Percentiles rank a stretch among this genome's conserved stretches.
Evolutionary conservation across 1,284 basidiomycete genomes (phyloP).

Genomic region (Agaricales sp.): DNA sequence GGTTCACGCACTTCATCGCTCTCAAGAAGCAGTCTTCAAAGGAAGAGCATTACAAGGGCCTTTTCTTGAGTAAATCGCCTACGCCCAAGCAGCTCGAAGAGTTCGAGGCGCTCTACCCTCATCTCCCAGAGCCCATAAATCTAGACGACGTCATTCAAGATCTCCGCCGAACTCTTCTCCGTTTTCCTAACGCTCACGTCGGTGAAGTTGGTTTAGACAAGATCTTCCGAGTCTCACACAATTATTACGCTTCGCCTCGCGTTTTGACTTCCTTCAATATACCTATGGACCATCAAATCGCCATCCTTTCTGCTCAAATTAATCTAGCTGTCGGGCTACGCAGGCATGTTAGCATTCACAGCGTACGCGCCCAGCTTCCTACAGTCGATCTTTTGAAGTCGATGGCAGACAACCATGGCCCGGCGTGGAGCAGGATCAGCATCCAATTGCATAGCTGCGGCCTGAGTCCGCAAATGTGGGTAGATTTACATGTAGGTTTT

Average conservation of each 20-base stretch:
- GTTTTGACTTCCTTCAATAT: conserved; percentile 58
- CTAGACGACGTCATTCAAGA: conserved; percentile 41
- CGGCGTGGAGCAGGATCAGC: conserved; percentile 48
- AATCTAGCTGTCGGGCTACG: conserved; percentile 62
- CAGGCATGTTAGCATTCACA: conserved; percentile 70
- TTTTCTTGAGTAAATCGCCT: conserved; percentile 14
- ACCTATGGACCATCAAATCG: conserved; percentile 64
- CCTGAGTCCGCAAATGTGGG: conserved; percentile 58
- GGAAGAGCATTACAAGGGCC: conserved; percentile 49
- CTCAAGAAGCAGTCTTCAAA: conserved; percentile 31
- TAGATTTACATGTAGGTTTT: conserved; percentile 46
- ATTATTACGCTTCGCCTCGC: conserved; percentile 32
- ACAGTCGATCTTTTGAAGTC: conserved; percentile 51
- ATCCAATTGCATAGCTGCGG: conserved; percentile 76
- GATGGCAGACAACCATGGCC: conserved; percentile 40
- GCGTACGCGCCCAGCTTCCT: conserved; percentile 59
- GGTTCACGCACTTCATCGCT: conserved; percentile 70
- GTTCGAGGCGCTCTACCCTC: conserved; percentile 41
- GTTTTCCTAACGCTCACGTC: conserved; percentile 60
- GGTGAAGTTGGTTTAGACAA: conserved; percentile 82
- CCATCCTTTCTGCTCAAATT: conserved; percentile 66
- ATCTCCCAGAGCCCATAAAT: conserved; percentile 52
- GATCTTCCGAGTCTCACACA: conserved; percentile 54
- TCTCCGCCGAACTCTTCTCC: conserved; percentile 43
- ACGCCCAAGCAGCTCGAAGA: conserved; percentile 22